Percentiles rank a stretch among this genome's conserved stretches.
phyloP scores from a whole-genome alignment of 176 grass and related monocot genomes.

The Aegilops longissima region DNA sequence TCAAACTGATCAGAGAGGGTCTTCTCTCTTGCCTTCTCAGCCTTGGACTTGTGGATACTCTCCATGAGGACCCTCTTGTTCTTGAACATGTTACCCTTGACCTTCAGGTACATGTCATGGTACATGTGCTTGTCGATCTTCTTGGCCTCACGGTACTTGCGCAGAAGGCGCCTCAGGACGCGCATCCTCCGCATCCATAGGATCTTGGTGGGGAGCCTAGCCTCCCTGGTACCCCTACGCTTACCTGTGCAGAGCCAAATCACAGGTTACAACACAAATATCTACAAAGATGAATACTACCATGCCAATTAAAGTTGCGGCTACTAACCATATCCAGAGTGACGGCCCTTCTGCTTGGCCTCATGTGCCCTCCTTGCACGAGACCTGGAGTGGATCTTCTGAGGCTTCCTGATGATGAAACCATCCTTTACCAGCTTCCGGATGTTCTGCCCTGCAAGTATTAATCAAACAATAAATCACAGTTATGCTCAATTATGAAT shows the following conservation, averaged over 20 bases:
- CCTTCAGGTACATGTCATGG: conserved; percentile 73
- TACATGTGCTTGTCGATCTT: conserved; percentile 81
- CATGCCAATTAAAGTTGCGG: not conserved
- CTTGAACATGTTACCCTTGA: conserved; percentile 66
- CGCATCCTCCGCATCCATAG: conserved; percentile 79
- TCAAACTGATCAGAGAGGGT: conserved; percentile 57
- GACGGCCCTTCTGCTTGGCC: conserved; percentile 66
- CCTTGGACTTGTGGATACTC: conserved; percentile 74
- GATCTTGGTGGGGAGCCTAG: conserved; percentile 62
- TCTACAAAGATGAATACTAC: not conserved
- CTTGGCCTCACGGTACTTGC: conserved; percentile 63
- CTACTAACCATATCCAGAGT: conserved; percentile 60
- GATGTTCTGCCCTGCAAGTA: conserved; percentile 59
- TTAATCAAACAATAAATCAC: not conserved
- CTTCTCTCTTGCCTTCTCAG: conserved; percentile 61
- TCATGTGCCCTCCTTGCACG: conserved; percentile 65
- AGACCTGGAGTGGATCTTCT: conserved; percentile 66
- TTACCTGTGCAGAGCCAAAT: conserved; percentile 40
- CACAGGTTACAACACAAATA: not conserved
- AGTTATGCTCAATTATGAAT: not conserved
- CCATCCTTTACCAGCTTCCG: conserved; percentile 71
- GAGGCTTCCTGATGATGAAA: conserved; percentile 62
- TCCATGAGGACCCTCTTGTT: conserved; percentile 77
- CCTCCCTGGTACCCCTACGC: conserved; percentile 67
- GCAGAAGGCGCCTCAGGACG: conserved; percentile 53